These are phyloP conservation scores for Biscogniauxia sp. DNA, from an alignment of 2,329 filamentous ascomycete species.

Conservation along the genomic window DNA sequence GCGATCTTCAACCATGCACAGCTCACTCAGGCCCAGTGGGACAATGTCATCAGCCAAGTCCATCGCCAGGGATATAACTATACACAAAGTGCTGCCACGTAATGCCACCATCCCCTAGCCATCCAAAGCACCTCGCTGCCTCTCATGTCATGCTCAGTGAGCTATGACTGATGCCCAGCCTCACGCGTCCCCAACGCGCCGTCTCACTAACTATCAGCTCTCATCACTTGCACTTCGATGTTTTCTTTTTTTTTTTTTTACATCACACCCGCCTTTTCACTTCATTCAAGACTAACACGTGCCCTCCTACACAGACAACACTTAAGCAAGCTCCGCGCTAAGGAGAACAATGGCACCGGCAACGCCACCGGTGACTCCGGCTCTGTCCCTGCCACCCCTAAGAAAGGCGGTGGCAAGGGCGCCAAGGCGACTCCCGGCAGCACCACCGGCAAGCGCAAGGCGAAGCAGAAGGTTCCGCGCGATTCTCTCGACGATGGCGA, in stretches of 20 bases:
- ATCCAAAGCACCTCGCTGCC: background rate
- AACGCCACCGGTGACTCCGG: too few species aligned
- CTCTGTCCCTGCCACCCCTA: background rate
- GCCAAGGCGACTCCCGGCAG: background rate
- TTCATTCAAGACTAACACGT: background rate
- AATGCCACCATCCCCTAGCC: conserved; percentile 15
- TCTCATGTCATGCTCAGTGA: too few species aligned
- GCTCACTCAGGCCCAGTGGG: conserved; percentile 35
- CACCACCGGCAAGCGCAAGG: background rate
- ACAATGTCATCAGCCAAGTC: conserved; percentile 32
- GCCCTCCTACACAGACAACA: conserved; percentile 39
- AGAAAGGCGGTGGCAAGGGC: background rate
- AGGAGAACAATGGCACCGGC: conserved; percentile 28
- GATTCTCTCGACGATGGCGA: too few species aligned
- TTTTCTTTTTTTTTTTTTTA: conserved; percentile 1
- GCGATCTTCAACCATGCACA: conserved; percentile 36
- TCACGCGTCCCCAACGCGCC: background rate
- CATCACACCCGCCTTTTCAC: background rate
- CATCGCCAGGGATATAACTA: conserved; percentile 37
- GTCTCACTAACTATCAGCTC: conserved; percentile 3
- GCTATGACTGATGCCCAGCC: background rate
- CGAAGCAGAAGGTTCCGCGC: background rate
- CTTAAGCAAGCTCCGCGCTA: conserved; percentile 43
- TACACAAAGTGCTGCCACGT: conserved; percentile 41
- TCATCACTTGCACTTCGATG: background rate